Evolutionary conservation across 768 basidiomycete genomes (phyloP), one percentile per base, ranked within the genome.

Genomic region (Tylopilus subfusipes): DNA sequence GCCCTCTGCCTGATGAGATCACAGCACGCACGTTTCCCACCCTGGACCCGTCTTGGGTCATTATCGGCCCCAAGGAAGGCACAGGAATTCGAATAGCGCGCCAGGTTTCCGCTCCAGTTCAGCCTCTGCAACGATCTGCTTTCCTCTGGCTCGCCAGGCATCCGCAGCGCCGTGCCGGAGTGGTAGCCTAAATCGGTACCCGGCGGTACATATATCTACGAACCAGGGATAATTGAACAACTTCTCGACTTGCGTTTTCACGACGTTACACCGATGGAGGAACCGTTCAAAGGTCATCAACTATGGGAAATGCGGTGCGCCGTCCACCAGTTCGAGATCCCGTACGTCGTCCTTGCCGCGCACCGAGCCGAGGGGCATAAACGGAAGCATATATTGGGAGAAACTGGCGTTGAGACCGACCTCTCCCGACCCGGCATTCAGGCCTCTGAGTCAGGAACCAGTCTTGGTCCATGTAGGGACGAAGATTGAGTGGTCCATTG

Each of bases 401-500:
- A 73, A 80, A 22, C 75, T 73, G 31, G 81, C 73, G 13, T 72
- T 68, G 33, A 78, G 54, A 22, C 66, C 70, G 24, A 78, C 74
- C 53, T 77, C 77, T 5, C 59, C 64, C 0, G 33, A 34, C 16
- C 33, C 33, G 13, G 13, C 33, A 34, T 56, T 55, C 18, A 70
- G n/a, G n/a, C n/a, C n/a, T n/a, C n/a, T n/a, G n/a, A n/a, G n/a
- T n/a, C n/a, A n/a, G 56, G 44, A 72, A 72, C 82, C 81, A 82
- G 14, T 71, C 64, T 30, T 65, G 55, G 57, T 81, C 74, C 24
- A 80, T 71, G 55, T 75, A 77, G 13, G 78, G 76, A 5, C 82
- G 72, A 39, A 83, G 55, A 63, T 80, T 82, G 10, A 81, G 56
- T 8, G 80, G 81, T 4, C 81, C 81, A 5, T 68, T 72, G 22